Evolutionary conservation across 768 basidiomycete genomes (phyloP), one percentile per base, ranked within the genome.

Genomic region (Gymnopilus dilepis): DNA sequence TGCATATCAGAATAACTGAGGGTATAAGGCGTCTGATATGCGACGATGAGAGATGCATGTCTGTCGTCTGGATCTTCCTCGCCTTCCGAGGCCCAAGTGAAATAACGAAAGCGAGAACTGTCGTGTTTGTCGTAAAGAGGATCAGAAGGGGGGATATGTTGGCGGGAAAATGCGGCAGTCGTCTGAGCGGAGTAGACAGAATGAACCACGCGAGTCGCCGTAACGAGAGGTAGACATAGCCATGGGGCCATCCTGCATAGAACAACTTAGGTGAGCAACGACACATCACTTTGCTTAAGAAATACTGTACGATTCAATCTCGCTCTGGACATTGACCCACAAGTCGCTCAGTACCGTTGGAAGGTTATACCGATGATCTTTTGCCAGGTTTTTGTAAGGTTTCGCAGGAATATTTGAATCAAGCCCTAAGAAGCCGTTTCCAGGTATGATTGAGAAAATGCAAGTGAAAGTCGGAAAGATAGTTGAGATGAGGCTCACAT

Each of bases 11-110:
- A 77, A n/a, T 70, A 67, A 11, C 83, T 83, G 41, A 88, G 78
- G 22, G 86, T 75, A 82, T 84, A 87, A 6, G 86, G 85, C 2
- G 86, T 83, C 68, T 87, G 86, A 63, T 84, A 83, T n/a, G 81
- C 85, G 41, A 88, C 70, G 3, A 85, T 70, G 19, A 87, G 73
- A 43, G 79, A 77, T 31, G 70, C 54, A 43, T 21, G 17, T 38
- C 15, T 30, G 24, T 42, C 21, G 4, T 12, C 31, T 9, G 13
- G 28, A 7, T 48, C 19, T 31, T 28, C 31, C 19, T 33, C 30
- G 15, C 15, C 43, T 30, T 48, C 26, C 22, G 52, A 22, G 21
- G 40, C 54, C 66, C 67, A 72, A 19, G 66, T 22, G 13, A 59
- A 41, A 60, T 69, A 64, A 30, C 62, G 67, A 45, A 72, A 72